phyloP scores from a whole-genome alignment of 2,329 filamentous ascomycete genomes.

The Drechslerella dactyloides region DNA sequence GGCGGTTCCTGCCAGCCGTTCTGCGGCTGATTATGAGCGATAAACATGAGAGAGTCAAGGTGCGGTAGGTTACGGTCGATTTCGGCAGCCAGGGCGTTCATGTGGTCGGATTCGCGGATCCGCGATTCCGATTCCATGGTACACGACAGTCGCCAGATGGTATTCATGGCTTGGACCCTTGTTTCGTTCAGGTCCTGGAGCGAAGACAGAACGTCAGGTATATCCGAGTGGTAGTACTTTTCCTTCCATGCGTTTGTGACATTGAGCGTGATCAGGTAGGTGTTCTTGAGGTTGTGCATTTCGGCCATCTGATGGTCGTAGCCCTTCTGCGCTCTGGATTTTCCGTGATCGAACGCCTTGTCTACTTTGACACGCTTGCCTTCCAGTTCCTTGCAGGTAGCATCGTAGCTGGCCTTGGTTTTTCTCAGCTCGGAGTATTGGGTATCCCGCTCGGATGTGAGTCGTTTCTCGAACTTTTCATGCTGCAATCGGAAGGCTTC shows the following conservation, averaged over 20 bases:
- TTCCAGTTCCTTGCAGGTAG: slow-evolving; percentile 91
- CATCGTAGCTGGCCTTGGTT: slow-evolving; percentile 90
- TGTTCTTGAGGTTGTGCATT: slow-evolving; percentile 98
- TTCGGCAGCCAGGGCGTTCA: slow-evolving; percentile 76
- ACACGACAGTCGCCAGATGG: slow-evolving; percentile 80
- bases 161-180: slow-evolving; percentile 80
- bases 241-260: slow-evolving; percentile 98
- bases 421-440: slow-evolving; percentile 87
- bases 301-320: slow-evolving; percentile 92
- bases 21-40: slow-evolving; percentile 77
- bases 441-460: slow-evolving; percentile 85
- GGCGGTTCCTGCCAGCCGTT: slow-evolving; percentile 79
- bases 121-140: slow-evolving; percentile 81
- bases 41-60: slow-evolving; percentile 97
- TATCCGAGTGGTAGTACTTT: slow-evolving; percentile 94
- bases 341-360: slow-evolving; percentile 74
- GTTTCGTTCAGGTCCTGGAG: slow-evolving; percentile 94
- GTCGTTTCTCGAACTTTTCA: slow-evolving; percentile 81
- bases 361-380: slow-evolving; percentile 93
- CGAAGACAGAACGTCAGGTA: slow-evolving; percentile 81
- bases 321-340: slow-evolving; percentile 79
- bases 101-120: slow-evolving; percentile 72
- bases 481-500: slow-evolving; percentile 94
- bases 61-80: slow-evolving; percentile 86
- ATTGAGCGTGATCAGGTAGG: slow-evolving; percentile 94